A percentile compares a stretch with the other conserved stretches of the same genome.
These are phyloP conservation scores for Hirsutella thompsonii DNA, from an alignment of 2,329 filamentous ascomycete genomes.

Conservation along the genomic window DNA sequence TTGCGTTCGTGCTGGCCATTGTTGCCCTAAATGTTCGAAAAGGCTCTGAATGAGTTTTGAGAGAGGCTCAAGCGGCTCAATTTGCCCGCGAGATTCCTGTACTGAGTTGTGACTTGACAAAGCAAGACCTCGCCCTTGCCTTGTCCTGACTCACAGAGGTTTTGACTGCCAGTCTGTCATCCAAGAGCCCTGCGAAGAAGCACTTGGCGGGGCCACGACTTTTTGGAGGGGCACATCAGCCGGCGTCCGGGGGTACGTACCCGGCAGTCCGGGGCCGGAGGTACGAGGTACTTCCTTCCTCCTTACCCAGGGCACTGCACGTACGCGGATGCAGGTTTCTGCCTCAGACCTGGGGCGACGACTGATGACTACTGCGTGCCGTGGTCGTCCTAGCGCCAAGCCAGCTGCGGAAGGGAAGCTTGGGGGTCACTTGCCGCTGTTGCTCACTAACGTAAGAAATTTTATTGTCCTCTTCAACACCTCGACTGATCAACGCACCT, in stretches of 20 bases:
- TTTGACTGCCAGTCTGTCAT: neutral
- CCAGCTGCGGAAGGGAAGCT: neutral
- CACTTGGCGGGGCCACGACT: neutral
- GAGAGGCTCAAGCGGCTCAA: too few relatives aligned
- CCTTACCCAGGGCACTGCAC: too few relatives aligned
- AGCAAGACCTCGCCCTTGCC: neutral
- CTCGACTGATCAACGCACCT: neutral
- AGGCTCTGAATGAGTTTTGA: too few relatives aligned
- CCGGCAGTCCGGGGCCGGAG: neutral
- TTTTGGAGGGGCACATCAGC: constrained; percentile 1
- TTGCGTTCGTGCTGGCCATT: constrained; percentile 18
- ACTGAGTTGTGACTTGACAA: too few relatives aligned
- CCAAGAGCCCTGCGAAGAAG: neutral
- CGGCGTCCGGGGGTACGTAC: neutral
- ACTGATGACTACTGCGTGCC: too few relatives aligned
- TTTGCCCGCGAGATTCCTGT: too few relatives aligned
- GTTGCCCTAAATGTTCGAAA: neutral
- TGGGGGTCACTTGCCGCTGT: constrained; percentile 4
- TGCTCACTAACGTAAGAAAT: constrained; percentile 8
- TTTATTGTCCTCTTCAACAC: constrained; percentile 16
- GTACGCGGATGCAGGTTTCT: neutral
- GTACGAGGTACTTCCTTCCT: neutral
- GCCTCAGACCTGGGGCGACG: neutral
- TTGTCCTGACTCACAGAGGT: neutral
- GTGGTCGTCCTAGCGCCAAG: too few relatives aligned